Percentiles rank a stretch among this genome's conserved stretches.
These are phyloP conservation scores for Balansia obtecta DNA, from an alignment of 2,329 filamentous ascomycete genomes.

Conservation along the genomic window DNA sequence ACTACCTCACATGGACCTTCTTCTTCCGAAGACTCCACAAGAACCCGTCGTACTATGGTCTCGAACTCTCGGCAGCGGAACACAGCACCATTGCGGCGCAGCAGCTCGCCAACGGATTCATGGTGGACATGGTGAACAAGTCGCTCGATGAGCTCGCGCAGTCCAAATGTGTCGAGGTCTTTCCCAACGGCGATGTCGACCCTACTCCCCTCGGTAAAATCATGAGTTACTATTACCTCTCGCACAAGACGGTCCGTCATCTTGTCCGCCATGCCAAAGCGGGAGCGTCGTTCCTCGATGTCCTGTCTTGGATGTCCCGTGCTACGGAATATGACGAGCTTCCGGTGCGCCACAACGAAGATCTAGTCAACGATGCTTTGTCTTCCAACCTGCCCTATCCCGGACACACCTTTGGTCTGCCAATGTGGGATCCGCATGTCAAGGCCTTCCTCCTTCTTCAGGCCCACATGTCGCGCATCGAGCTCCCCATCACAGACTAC, in stretches of 20 bases:
- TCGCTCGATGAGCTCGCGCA: constrained; percentile 71
- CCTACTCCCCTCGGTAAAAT: constrained; percentile 90
- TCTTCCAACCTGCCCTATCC: constrained; percentile 64
- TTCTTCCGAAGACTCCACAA: constrained; percentile 97
- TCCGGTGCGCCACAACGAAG: constrained; percentile 94
- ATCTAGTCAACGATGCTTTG: constrained; percentile 87
- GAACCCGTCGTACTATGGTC: constrained; percentile 94
- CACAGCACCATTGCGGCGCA: constrained; percentile 82
- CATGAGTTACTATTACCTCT: constrained; percentile 98
- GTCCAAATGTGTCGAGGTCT: constrained; percentile 72
- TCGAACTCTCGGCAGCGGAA: constrained; percentile 85
- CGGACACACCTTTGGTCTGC: constrained; percentile 52
- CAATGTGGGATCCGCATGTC: constrained; percentile 97
- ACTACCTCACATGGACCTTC: constrained; percentile 98
- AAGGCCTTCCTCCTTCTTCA: constrained; percentile 91
- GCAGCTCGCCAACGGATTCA: constrained; percentile 80
- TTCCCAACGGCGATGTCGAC: constrained; percentile 80
- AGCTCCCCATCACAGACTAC: constrained; percentile 91
- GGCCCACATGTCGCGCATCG: constrained; percentile 85
- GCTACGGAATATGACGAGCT: constrained; percentile 96
- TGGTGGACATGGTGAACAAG: constrained; percentile 83
- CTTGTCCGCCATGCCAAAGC: constrained; percentile 66
- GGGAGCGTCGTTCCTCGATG: constrained; percentile 66
- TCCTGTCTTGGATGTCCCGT: constrained; percentile 80
- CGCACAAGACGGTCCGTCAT: constrained; percentile 85